These are phyloP conservation scores for Hypoxylon sp. DNA, from an alignment of 2,329 filamentous ascomycete genomes.

Conservation along the genomic window DNA sequence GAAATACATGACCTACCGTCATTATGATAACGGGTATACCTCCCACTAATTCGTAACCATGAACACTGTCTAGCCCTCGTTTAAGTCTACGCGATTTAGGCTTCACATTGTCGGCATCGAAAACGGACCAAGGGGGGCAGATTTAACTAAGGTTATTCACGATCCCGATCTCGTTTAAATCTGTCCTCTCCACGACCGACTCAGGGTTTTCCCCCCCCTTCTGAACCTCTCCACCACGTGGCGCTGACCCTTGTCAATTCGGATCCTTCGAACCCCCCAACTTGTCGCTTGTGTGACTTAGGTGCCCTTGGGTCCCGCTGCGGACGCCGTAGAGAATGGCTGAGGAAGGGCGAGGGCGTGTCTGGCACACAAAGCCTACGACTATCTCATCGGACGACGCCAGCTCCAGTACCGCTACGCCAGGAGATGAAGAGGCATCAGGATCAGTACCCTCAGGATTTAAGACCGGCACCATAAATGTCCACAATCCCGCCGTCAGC, in stretches of 20 bases:
- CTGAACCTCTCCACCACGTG: conserved; percentile 46
- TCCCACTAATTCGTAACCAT: conserved; percentile 18
- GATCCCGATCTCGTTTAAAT: conserved; percentile 37
- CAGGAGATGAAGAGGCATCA: conserved; percentile 10
- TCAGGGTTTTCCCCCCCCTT: conserved; percentile 20
- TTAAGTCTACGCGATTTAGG: conserved; percentile 15
- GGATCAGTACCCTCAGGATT: conserved; percentile 22
- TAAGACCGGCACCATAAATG: conserved; percentile 43
- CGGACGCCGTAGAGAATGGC: conserved; percentile 37
- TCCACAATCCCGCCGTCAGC: conserved; percentile 45
- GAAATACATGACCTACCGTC: conserved; percentile 36
- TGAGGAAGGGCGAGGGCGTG: conserved; percentile 30
- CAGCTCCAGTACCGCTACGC: conserved; percentile 16
- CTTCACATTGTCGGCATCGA: conserved; percentile 10
- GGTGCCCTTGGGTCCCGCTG: conserved; percentile 30
- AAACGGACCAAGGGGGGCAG: conserved; percentile 7
- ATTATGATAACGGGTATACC: conserved; percentile 40
- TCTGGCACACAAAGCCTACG: conserved; percentile 26
- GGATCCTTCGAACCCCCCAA: conserved; percentile 38
- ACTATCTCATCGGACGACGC: conserved; percentile 18
- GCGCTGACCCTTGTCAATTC: conserved; percentile 46
- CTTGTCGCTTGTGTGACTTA: conserved; percentile 37
- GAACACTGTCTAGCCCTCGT: conserved; percentile 12
- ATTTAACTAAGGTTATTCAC: conserved; percentile 26
- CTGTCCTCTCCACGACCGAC: conserved; percentile 32